Percentiles rank a stretch among this genome's conserved stretches.
phyloP scores from a whole-genome alignment of 1,284 basidiomycete species.

The Earliella scabrosa region DNA sequence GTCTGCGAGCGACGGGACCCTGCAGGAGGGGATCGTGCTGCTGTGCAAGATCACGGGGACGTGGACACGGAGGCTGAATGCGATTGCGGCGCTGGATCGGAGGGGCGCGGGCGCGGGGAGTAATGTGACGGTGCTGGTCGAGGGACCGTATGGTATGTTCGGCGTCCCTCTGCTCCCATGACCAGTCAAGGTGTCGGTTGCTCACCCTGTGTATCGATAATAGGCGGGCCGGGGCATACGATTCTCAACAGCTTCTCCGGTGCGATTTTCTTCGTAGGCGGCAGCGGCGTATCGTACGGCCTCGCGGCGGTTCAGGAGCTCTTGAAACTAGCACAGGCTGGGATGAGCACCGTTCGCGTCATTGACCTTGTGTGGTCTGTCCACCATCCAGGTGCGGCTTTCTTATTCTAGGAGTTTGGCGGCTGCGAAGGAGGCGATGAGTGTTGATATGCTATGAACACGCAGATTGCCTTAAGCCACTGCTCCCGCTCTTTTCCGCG shows the following conservation, averaged over 20 bases:
- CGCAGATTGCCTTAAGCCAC: slow-evolving; percentile 53
- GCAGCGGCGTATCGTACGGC: slow-evolving; percentile 75
- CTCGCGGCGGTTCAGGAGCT: slow-evolving; percentile 68
- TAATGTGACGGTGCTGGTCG: slow-evolving; percentile 61
- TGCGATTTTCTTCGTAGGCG: slow-evolving; percentile 69
- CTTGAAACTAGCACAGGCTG: slow-evolving; percentile 49
- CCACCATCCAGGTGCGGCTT: slow-evolving; percentile 45
- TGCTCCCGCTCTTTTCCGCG: slow-evolving; percentile 56
- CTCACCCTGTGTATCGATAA: no score
- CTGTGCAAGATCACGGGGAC: slow-evolving; percentile 64
- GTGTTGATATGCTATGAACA: no score
- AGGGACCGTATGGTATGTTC: slow-evolving; percentile 68
- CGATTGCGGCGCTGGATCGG: slow-evolving; percentile 51
- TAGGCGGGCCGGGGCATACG: slow-evolving; percentile 58
- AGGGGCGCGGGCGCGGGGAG: slow-evolving; percentile 12
- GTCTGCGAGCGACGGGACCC: slow-evolving; percentile 38
- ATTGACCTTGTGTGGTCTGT: slow-evolving; percentile 75
- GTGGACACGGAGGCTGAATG: slow-evolving; percentile 68
- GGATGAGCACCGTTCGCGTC: slow-evolving; percentile 51
- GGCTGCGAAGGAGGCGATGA: no score
- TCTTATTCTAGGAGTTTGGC: no score
- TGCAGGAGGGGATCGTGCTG: slow-evolving; percentile 59
- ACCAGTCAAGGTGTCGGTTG: no score
- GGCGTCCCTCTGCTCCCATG: no score
- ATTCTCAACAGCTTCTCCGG: slow-evolving; percentile 68